Conservation (phyloP, 2,329 filamentous ascomycete genomes). For the Geosmithia putterillii region DNA sequence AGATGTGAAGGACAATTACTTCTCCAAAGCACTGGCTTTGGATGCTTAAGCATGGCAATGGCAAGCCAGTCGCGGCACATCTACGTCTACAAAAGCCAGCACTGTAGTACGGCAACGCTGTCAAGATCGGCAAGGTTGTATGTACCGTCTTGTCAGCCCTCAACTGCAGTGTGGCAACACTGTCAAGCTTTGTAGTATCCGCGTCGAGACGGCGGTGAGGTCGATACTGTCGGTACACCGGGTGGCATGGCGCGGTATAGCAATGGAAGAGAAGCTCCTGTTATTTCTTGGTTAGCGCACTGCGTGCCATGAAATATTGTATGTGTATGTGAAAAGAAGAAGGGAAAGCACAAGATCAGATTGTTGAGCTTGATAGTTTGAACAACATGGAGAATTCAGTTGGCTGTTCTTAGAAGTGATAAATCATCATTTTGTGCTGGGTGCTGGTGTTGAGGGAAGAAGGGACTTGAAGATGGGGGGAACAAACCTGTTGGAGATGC, state of each 20-base stretch:
- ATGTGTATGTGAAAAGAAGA: background rate
- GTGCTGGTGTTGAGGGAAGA: background rate
- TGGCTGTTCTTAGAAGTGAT: constrained; percentile 54
- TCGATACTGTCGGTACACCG: background rate
- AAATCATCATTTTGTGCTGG: constrained; percentile 35
- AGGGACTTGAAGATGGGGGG: background rate
- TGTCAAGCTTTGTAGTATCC: no score
- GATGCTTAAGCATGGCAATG: no score
- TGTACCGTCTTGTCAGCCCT: no score
- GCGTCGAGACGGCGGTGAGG: no score
- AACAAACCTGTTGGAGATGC: constrained; percentile 1
- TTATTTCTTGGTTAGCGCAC: background rate
- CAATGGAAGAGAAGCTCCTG: background rate
- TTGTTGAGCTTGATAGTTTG: constrained; percentile 53
- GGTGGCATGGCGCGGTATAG: no score
- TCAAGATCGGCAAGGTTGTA: no score
- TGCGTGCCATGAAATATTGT: constrained; percentile 1
- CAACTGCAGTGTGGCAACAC: no score
- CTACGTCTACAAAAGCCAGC: no score
- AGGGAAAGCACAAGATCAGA: constrained; percentile 28
- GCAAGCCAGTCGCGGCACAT: no score
- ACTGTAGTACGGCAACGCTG: no score
- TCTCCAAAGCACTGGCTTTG: no score
- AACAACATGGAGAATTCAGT: constrained; percentile 48
- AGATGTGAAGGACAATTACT: no score